phyloP scores from a whole-genome alignment of 768 basidiomycete species.

The Rossbeevera mucosa region DNA sequence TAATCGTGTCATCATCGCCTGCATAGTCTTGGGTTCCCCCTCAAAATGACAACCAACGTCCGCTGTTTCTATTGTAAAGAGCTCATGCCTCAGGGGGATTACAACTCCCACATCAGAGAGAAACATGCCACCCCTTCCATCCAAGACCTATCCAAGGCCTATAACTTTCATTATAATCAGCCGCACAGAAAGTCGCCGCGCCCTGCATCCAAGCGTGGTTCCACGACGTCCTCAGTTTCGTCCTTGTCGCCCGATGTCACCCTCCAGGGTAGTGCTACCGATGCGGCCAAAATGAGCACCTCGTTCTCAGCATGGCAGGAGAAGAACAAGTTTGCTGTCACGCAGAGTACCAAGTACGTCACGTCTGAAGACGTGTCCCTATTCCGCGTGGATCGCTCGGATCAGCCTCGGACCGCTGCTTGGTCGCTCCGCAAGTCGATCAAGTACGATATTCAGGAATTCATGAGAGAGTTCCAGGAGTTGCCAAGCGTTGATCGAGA shows the following conservation, averaged over 20 bases:
- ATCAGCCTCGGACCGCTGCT: conserved; percentile 20
- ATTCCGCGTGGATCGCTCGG: conserved; percentile 23
- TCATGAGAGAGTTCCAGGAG: conserved; percentile 14
- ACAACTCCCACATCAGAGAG: conserved; percentile 10
- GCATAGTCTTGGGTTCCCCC: no score
- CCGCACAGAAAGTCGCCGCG: neutral
- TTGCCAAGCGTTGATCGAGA: conserved; percentile 13
- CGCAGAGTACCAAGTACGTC: conserved; percentile 10
- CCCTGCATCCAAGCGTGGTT: neutral
- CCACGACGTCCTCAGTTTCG: neutral
- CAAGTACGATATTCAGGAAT: conserved; percentile 19
- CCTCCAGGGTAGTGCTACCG: neutral
- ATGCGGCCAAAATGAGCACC: conserved; percentile 5
- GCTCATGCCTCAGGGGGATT: conserved; percentile 2
- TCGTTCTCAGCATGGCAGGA: conserved; percentile 22
- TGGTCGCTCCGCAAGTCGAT: conserved; percentile 17
- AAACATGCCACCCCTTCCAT: conserved; percentile 9
- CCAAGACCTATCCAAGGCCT: conserved; percentile 8
- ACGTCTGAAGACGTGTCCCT: conserved; percentile 21
- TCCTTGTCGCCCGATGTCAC: conserved; percentile 2
- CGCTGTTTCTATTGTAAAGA: conserved; percentile 12
- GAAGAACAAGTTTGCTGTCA: conserved; percentile 2
- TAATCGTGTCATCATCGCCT: neutral
- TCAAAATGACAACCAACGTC: conserved; percentile 8
- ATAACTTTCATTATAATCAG: neutral